phyloP scores from a whole-genome alignment of 208 protist species.

The Trypanosoma brucei region DNA sequence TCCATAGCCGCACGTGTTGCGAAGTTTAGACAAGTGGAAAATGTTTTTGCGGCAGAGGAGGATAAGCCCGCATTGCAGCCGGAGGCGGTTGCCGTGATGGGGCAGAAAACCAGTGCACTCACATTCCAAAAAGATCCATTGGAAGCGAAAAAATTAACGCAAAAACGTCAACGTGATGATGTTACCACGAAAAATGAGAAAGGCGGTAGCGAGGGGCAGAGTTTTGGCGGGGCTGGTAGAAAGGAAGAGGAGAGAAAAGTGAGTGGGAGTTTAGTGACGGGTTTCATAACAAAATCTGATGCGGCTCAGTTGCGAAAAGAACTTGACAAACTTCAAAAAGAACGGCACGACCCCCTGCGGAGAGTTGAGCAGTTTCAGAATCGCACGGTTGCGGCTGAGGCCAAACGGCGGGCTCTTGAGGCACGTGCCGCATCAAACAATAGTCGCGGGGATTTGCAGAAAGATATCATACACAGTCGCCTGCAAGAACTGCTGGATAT shows the following conservation, averaged over 20 bases:
- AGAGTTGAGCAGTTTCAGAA: slow-evolving; percentile 61
- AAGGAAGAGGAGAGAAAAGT: slow-evolving; percentile 3
- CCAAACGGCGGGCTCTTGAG: slow-evolving; percentile 31
- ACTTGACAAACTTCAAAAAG: slow-evolving; percentile 60
- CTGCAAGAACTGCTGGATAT: slow-evolving; percentile 26
- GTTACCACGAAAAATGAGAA: slow-evolving; percentile 15
- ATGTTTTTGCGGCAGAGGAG: slow-evolving; percentile 66
- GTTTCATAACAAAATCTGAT: slow-evolving; percentile 50
- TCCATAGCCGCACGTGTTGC: slow-evolving; percentile 29
- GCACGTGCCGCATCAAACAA: neutral
- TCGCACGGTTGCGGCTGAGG: slow-evolving; percentile 51
- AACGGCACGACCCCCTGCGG: slow-evolving; percentile 57
- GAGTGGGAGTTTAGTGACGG: slow-evolving; percentile 25
- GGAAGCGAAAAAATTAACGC: neutral
- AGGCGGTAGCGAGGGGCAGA: neutral
- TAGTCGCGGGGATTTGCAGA: slow-evolving; percentile 8
- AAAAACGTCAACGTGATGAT: slow-evolving; percentile 4
- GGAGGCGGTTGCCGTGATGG: neutral
- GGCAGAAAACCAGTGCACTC: slow-evolving; percentile 3
- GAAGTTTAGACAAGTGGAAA: slow-evolving; percentile 44
- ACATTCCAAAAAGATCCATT: slow-evolving; percentile 18
- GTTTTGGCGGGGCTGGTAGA: too few species aligned
- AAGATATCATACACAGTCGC: slow-evolving; percentile 16
- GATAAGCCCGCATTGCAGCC: neutral
- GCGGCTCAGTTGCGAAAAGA: slow-evolving; percentile 54